A percentile compares a stretch with the other conserved stretches of the same genome.
Conservation (phyloP, 139 green algal genomes). For the Auxenochlorella pyrenoidosa region DNA sequence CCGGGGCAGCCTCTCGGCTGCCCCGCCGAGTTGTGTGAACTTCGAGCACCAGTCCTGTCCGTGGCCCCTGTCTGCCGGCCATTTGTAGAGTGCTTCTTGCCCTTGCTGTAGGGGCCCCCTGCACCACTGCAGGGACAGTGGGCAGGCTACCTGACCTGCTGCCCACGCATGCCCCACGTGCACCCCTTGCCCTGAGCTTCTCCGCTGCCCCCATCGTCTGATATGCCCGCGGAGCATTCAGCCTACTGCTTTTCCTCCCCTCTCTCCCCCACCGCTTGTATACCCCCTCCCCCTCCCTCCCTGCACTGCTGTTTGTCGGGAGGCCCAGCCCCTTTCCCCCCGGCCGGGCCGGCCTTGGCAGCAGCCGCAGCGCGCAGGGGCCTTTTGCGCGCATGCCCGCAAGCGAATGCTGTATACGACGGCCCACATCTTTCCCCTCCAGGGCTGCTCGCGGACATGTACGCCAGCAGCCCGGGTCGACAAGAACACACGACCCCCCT, state of each 20-base stretch:
- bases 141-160: not conserved
- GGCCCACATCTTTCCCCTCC: too few species aligned
- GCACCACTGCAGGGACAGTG: not conserved
- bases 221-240: not conserved
- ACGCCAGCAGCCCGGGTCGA: too few species aligned
- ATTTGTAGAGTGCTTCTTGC: too few species aligned
- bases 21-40: too few species aligned
- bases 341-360: not conserved
- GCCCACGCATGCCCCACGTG: too few species aligned
- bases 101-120: not conserved
- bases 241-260: not conserved
- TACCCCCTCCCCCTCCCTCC: not conserved
- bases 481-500: too few species aligned
- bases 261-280: not conserved
- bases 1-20: not conserved
- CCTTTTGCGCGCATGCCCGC: not conserved
- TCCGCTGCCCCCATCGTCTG: not conserved
- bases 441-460: too few species aligned
- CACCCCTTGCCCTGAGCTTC: not conserved
- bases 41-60: too few species aligned
- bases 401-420: too few species aligned
- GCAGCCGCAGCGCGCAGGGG: constrained; percentile 13
- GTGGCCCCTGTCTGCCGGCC: too few species aligned
- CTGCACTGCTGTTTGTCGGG: constrained; percentile 13
- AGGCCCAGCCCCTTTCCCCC: not conserved